A percentile compares a stretch with the other conserved stretches of the same genome.
Evolutionary conservation across 2,329 filamentous ascomycete species (phyloP).

Genomic region (Hymenoscyphus albidus): DNA sequence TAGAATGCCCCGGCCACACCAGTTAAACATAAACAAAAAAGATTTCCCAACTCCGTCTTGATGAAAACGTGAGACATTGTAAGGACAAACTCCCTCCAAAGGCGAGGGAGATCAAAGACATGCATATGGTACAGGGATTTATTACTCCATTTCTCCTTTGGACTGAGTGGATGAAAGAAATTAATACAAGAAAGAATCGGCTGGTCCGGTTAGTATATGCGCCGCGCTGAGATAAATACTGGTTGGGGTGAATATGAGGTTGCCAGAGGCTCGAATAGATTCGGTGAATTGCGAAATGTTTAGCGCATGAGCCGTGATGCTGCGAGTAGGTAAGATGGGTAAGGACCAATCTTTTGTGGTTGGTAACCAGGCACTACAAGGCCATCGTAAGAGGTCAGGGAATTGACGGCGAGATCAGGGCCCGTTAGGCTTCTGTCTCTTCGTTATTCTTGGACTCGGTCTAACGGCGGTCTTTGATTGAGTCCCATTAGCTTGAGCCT

Average conservation of each 20-base stretch:
- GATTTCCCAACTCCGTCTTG: conserved; percentile 5
- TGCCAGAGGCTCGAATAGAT: neutral
- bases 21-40: neutral
- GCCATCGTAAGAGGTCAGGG: neutral
- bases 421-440: conserved; percentile 36
- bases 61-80: neutral
- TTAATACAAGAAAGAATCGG: neutral
- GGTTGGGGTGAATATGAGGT: neutral
- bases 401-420: neutral
- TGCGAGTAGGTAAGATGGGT: no score
- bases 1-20: neutral
- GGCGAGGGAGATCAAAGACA: neutral
- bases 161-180: neutral
- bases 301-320: neutral
- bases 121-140: neutral
- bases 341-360: no score
- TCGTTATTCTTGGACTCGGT: conserved; percentile 39
- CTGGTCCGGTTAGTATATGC: neutral
- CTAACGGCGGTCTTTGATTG: conserved; percentile 36
- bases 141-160: neutral
- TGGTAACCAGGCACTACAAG: neutral
- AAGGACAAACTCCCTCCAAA: neutral
- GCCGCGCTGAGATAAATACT: conserved; percentile 3
- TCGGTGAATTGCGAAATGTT: neutral
- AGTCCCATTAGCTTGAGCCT: conserved; percentile 31